Evolutionary conservation across 495 filamentous ascomycete genomes (phyloP), one percentile per base, ranked within the genome.

Genomic region (Astrothelium subdiscretum): DNA sequence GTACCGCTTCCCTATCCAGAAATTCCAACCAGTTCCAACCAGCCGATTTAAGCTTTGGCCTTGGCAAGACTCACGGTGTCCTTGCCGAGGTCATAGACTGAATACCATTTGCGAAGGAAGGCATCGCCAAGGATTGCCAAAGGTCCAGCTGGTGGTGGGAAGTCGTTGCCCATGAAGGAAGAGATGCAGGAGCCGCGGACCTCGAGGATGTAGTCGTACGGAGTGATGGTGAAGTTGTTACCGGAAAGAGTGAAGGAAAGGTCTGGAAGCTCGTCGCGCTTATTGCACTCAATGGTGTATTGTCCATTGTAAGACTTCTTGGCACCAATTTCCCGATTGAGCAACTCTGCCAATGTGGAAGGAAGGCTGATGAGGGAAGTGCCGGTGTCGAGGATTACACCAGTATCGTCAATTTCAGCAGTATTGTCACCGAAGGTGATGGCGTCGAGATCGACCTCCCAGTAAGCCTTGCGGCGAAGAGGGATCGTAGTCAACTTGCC

Each of bases 281-380:
- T 90, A 10, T 76, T 77, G 76, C 95, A 99, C 60, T 97, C 95
- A 63, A 99, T 81, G 32, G 83, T 87, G 79, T 96, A 99, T 77
- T 97, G 95, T 63, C 95, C 95, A 70, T 87, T 92, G 77, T 82
- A 97, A 61, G 87, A 82, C 86, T 97, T 97, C 83, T 91, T 97
- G 64, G 95, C 95, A 60, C 95, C 95, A 58, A 99, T 96, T 79
- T 97, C 87, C 76, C 88, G 88, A 81, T 99, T 99, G 62, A 98
- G 81, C 66, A 99, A 90, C 81, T 97, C 95, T 61, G 95, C 92
- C 68, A 99, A 80, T 66, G 88, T 89, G 63, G 82, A 87, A 68
- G 95, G 95, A 59, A 99, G 87, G 67, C 92, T 92, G 76, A 97
- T 97, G 69, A 99, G 83, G 40, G 95, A 99, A 73, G 95, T 99